phyloP scores from a whole-genome alignment of 2,329 filamentous ascomycete species.

The Curvularia eragrostidis region DNA sequence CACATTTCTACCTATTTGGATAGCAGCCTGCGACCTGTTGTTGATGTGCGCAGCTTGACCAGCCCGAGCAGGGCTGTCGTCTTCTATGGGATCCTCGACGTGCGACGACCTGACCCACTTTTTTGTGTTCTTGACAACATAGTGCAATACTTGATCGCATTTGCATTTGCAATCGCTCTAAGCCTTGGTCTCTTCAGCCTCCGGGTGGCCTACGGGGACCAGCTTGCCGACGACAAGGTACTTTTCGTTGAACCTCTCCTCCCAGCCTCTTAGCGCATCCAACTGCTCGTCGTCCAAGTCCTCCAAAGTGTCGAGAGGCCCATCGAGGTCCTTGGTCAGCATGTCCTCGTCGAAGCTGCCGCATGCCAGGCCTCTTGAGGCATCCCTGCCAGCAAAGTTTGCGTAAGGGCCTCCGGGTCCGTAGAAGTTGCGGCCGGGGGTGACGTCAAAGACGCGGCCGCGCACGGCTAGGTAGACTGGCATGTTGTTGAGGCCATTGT shows the following conservation, averaged over 20 bases:
- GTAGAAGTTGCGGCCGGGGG: slow-evolving; percentile 88
- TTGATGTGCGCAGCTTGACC: not conserved
- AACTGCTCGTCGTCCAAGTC: slow-evolving; percentile 76
- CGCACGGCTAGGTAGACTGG: slow-evolving; percentile 92
- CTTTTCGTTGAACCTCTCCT: slow-evolving; percentile 91
- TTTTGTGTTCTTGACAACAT: not conserved
- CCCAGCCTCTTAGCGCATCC: slow-evolving; percentile 88
- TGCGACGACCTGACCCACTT: not conserved
- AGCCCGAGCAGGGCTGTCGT: not conserved
- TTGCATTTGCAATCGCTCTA: not conserved
- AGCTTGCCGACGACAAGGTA: slow-evolving; percentile 93
- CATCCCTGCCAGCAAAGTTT: slow-evolving; percentile 95
- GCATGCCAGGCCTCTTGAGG: slow-evolving; percentile 83
- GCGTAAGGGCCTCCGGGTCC: slow-evolving; percentile 93
- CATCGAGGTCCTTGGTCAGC: slow-evolving; percentile 89
- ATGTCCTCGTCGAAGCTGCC: slow-evolving; percentile 95
- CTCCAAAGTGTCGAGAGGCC: slow-evolving; percentile 76
- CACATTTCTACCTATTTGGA: not conserved
- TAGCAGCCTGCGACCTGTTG: not conserved
- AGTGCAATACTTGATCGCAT: not conserved
- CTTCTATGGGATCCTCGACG: not conserved
- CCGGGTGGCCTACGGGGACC: slow-evolving; percentile 68
- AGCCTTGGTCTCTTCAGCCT: slow-evolving; percentile 51
- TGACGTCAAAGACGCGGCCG: slow-evolving; percentile 90
- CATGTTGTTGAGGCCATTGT: slow-evolving; percentile 74